Evolutionary conservation across 2,329 filamentous ascomycete genomes (phyloP).

Genomic region (Claviceps cyperi): DNA sequence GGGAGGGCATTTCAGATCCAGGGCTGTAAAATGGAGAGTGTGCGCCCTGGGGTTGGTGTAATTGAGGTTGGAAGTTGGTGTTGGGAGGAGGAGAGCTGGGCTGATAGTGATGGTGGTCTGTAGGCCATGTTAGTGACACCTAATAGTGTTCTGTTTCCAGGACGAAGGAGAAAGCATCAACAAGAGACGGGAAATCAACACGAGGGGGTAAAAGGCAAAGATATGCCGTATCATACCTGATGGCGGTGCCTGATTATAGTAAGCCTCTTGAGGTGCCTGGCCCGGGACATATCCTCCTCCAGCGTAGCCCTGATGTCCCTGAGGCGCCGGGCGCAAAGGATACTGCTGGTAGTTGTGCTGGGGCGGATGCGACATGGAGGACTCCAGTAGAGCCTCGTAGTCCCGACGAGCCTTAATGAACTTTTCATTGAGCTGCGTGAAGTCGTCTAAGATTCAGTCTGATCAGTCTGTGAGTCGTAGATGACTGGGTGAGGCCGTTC

Average conservation of each 20-base stretch:
- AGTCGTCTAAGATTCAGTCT: conserved; percentile 55
- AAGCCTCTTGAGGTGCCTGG: conserved; percentile 40
- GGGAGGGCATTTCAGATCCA: conserved; percentile 37
- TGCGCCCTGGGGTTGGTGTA: conserved; percentile 14
- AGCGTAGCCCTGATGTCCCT: conserved; percentile 33
- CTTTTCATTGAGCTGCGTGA: conserved; percentile 96
- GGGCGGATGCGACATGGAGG: conserved; percentile 89
- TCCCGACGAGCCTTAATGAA: conserved; percentile 97
- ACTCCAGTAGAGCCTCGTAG: conserved; percentile 90
- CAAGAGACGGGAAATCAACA: too few species aligned
- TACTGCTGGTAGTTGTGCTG: conserved; percentile 64
- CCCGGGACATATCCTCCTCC: conserved; percentile 27
- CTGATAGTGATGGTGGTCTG: conserved; percentile 33
- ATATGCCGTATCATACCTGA: conserved; percentile 9
- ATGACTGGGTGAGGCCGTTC: too few species aligned
- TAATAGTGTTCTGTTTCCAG: too few species aligned
- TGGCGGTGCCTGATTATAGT: conserved; percentile 48
- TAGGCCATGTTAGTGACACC: conserved; percentile 1
- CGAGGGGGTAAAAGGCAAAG: too few species aligned
- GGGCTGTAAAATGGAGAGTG: conserved; percentile 53
- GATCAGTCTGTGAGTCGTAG: background rate
- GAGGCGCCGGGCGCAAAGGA: conserved; percentile 35
- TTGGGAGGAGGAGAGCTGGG: conserved; percentile 34
- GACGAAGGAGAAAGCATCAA: too few species aligned
- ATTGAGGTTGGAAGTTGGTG: conserved; percentile 21